Percentiles rank a stretch among this genome's conserved stretches.
Evolutionary conservation across 116 monocot species (phyloP).

Genomic region (Dioscorea cayenensis): DNA sequence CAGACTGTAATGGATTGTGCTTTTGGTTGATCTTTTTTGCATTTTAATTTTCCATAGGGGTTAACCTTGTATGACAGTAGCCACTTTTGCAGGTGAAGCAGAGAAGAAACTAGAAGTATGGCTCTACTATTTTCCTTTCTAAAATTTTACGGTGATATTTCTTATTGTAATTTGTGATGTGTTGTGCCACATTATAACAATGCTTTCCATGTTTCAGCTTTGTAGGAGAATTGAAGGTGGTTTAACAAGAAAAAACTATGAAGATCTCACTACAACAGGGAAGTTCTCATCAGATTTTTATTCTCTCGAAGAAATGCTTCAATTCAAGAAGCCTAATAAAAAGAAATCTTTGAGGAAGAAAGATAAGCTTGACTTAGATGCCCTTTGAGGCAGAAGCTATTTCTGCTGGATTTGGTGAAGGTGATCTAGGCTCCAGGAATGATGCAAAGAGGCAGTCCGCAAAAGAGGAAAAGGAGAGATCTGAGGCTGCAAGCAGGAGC

Average conservation of each 20-base stretch:
- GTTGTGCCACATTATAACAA: background rate
- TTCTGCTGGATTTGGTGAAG: conserved; percentile 60
- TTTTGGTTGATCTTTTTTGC: background rate
- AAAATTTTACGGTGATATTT: too few relatives aligned
- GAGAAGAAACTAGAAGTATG: conserved; percentile 90
- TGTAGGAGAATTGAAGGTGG: conserved; percentile 68
- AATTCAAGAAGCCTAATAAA: conserved; percentile 94
- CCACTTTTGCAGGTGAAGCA: conserved; percentile 74
- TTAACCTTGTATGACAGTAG: conserved; percentile 89
- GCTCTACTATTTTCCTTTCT: background rate
- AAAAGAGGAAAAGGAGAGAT: conserved; percentile 52
- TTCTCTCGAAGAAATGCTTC: conserved; percentile 87
- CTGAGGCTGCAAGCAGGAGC: conserved; percentile 54
- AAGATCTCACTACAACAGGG: conserved; percentile 54
- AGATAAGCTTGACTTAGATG: conserved; percentile 83
- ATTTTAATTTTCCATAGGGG: conserved; percentile 38
- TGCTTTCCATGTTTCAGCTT: conserved; percentile 36
- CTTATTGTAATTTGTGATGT: background rate
- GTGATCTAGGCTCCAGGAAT: conserved; percentile 81
- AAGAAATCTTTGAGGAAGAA: conserved; percentile 93
- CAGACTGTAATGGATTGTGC: background rate
- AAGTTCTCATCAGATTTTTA: conserved; percentile 81
- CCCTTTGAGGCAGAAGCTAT: conserved; percentile 84
- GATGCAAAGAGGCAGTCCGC: conserved; percentile 44
- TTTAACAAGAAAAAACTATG: conserved; percentile 34